Base-by-base conservation (phyloP, 1,284 basidiomycete genomes). In the Sutorius eximius region DNA sequence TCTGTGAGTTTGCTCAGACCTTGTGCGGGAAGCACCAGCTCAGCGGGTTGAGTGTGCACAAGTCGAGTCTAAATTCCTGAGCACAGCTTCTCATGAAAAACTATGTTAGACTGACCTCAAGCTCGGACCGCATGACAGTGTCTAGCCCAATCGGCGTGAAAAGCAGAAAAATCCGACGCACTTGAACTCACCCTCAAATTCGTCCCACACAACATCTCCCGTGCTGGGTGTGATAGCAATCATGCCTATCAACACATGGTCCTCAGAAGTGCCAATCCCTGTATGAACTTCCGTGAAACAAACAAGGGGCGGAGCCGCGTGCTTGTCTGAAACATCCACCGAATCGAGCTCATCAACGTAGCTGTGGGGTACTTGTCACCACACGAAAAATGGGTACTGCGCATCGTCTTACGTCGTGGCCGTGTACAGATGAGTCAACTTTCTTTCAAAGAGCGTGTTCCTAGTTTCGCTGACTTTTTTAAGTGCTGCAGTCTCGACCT, bases 401-500 rank as follows among this genome's bases (percentile, higher is more conserved):
- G 42, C 37, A 40, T 52, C 45, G 41, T 46, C 88, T 69, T 73
- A 95, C 86, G 95, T 98, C 40, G 91, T 84, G 22, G 92, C 85
- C 13, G 95, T 98, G 63, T 93, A 97, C 43, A 97, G 72, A 58
- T 89, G 82, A 0, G 89, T 90, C 3, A 98, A 70, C 63, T 87
- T 81, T 42, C 96, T 82, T 15, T 86, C 84, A 65, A 99, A 99
- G 0, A 91, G 86, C 0, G 83, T 80, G 65, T 89, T 91, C 46
- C 86, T 81, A 59, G 88, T 95, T 53, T 93, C 91, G 53, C 93
- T 82, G 3, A 81, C 86, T 70, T 95, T 97, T 75, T 99, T 98
- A 51, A 99, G 78, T 0, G 96, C 96, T 0, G 96, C 93, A 0
- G 96, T 98, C 73, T 99, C 96, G 3, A 81, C 85, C 71, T 98